Percentiles rank a stretch among this genome's conserved stretches.
phyloP scores from a whole-genome alignment of 2,329 filamentous ascomycete genomes.

The Neurospora crassa region DNA sequence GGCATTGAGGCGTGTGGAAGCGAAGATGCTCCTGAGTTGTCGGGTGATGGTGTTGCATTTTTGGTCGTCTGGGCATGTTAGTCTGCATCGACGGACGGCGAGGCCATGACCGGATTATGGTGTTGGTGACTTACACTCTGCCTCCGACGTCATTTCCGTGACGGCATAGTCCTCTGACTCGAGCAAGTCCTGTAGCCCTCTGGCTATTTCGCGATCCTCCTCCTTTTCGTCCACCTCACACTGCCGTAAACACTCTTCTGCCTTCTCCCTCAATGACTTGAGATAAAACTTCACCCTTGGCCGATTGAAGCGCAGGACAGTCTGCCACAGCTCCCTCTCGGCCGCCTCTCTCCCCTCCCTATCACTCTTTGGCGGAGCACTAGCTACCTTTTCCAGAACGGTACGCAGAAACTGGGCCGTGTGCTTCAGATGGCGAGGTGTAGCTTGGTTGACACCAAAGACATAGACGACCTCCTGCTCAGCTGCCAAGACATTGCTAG shows the following conservation, averaged over 20 bases:
- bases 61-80: background rate
- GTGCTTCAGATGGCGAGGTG: background rate
- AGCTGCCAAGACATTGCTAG: background rate
- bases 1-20: background rate
- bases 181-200: background rate
- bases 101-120: too few relatives aligned
- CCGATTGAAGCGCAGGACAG: background rate
- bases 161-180: background rate
- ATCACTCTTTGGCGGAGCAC: background rate
- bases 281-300: background rate
- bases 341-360: accelerated
- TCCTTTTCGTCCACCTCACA: background rate
- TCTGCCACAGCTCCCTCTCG: background rate
- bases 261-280: background rate
- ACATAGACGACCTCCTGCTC: background rate
- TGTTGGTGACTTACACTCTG: background rate
- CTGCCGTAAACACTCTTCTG: background rate
- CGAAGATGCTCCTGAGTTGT: background rate
- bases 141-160: background rate
- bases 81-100: too few relatives aligned
- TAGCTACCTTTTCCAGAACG: background rate
- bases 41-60: background rate
- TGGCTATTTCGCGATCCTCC: background rate
- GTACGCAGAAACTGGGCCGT: background rate
- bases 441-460: background rate